Percentiles rank a stretch among this genome's conserved stretches.
These are phyloP conservation scores for Sporothrix pseudoabietina DNA, from an alignment of 2,329 filamentous ascomycete genomes.

Conservation along the genomic window DNA sequence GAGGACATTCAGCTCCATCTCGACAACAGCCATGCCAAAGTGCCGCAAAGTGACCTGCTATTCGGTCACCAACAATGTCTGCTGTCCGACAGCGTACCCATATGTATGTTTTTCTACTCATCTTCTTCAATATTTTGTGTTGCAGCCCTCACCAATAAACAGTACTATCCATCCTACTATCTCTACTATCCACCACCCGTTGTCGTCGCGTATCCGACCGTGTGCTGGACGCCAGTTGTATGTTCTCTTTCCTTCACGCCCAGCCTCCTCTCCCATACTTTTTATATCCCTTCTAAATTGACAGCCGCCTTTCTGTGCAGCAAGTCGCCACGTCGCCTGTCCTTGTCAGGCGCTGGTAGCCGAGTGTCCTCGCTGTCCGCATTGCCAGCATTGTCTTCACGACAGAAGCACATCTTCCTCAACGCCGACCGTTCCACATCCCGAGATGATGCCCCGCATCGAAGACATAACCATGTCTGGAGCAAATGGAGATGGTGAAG, in stretches of 20 bases:
- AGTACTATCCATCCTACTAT: constrained; percentile 15
- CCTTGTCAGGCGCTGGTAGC: not conserved
- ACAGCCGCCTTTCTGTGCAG: not conserved
- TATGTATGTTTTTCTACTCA: not conserved
- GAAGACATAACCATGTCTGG: constrained; percentile 9
- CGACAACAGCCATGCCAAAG: not conserved
- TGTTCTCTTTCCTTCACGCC: not conserved
- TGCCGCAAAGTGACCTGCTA: constrained; percentile 18
- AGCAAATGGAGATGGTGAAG: not conserved
- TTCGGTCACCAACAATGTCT: constrained; percentile 12
- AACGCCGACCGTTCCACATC: not conserved
- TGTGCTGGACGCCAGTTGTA: constrained; percentile 20
- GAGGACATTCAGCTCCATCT: not conserved
- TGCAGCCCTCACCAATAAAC: not conserved
- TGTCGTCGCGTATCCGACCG: constrained; percentile 17
- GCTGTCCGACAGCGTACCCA: not conserved
- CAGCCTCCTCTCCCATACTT: not conserved
- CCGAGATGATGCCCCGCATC: not conserved
- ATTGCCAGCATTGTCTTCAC: not conserved
- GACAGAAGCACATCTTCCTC: not conserved
- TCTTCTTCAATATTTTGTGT: not conserved
- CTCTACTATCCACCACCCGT: not conserved
- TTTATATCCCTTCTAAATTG: not conserved
- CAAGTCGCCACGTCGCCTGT: not conserved
- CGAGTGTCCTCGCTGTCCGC: not conserved